Evolutionary conservation across 352 stramenopile species (phyloP), one percentile per base, ranked within the genome.

Genomic region (Phytophthora hibernalis): DNA sequence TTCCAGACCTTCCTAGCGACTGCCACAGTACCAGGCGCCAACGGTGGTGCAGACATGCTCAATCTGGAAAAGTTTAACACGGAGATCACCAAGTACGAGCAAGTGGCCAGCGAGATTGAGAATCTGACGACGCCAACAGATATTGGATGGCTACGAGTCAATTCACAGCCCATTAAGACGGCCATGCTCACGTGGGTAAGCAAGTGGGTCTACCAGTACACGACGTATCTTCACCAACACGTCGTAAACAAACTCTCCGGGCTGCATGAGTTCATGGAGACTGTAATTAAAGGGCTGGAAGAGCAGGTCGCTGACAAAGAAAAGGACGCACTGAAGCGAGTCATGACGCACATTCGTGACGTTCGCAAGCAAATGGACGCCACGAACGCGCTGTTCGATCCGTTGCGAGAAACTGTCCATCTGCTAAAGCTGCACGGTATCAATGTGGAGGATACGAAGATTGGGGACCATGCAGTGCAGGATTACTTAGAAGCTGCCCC

Each of bases 131-230:
- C 91, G 1, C 89, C 93, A 0, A 90, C 84, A 5, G 97, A 99
- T 70, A 92, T 99, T 61, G 97, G 96, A 6, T 99, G 97, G 97
- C 72, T 99, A n/a, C 91, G 97, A 42, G 90, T 99, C 5, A 98
- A 99, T 67, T 97, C 97, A 2, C 96, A 97, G 55, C 97, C 97
- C 1, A 98, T 98, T 66, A 99, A 99, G 70, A 94, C 97, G 18
- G 92, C 97, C 31, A 96, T 99, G 77, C 85, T 97, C 30, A 95
- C 91, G 20, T 98, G 95, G 95, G 95, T 97, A 2, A 96, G 91
- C 61, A 98, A 98, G 72, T 99, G 97, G 97, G 92, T 98, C 45
- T 97, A 98, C 52, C 83, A 98, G 50, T 98, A 98, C 76, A 99
- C 95, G 28, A 92, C 85, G 28, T 97, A 98, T 69, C 83, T 99